Conservation (phyloP, 2,329 filamentous ascomycete species). For the Pseudocercospora fuligena region DNA sequence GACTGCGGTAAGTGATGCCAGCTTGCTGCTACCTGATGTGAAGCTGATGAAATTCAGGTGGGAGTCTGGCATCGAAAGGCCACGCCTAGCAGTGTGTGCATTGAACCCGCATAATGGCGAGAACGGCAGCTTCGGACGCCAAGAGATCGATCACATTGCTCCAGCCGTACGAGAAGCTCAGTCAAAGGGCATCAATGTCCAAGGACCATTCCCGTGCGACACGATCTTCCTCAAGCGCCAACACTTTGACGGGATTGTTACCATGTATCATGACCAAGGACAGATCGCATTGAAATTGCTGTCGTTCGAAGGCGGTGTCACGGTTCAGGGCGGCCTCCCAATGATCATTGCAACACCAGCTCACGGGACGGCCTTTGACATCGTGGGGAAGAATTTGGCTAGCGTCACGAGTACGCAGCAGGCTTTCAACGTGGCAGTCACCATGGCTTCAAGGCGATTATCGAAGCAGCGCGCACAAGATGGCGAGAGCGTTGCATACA, state of each 20-base stretch:
- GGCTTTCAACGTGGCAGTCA: conserved; percentile 24
- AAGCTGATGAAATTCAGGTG: conserved; percentile 1
- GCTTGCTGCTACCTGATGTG: not conserved
- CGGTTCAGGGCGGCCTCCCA: conserved; percentile 24
- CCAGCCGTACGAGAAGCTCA: conserved; percentile 19
- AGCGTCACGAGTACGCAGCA: conserved; percentile 22
- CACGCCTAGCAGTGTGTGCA: conserved; percentile 22
- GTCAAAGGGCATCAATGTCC: conserved; percentile 19
- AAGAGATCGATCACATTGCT: conserved; percentile 26
- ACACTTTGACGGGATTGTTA: conserved; percentile 24
- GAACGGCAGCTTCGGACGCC: conserved; percentile 21
- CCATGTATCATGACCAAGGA: conserved; percentile 28
- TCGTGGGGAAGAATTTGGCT: conserved; percentile 23
- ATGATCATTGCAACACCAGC: conserved; percentile 24
- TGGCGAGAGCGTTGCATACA: not conserved
- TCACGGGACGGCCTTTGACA: conserved; percentile 26
- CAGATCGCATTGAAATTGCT: conserved; percentile 26
- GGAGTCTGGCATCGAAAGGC: conserved; percentile 24
- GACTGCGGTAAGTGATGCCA: conserved; percentile 7
- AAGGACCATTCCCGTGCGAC: conserved; percentile 24
- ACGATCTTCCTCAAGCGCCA: conserved; percentile 25
- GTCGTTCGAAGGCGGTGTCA: conserved; percentile 25
- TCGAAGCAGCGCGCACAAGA: not conserved
- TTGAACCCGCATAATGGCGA: conserved; percentile 29
- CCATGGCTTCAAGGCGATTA: conserved; percentile 20